Base-by-base conservation (phyloP, 2,329 filamentous ascomycete genomes). In the Alternaria viburni region DNA sequence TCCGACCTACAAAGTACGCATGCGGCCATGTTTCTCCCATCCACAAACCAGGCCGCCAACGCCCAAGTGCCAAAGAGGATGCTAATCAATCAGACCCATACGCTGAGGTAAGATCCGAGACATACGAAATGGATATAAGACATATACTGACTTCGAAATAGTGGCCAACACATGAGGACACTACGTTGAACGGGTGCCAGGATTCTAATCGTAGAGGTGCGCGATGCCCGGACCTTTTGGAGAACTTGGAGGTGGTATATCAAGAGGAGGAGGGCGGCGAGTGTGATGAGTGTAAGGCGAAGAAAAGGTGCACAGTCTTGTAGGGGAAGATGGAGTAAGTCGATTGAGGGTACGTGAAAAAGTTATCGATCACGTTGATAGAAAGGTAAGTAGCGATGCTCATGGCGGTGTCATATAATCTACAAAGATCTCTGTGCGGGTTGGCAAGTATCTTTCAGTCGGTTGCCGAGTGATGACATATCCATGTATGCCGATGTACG, bases 81-180 rank as follows among this genome's bases (percentile, higher is more conserved):
- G 43, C 44, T 19, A 50, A 10, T 4, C 54, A 65, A 45, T 28
- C 45, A n/a, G 52, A 21, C 25, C 55, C 26, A n/a, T n/a, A 43
- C 6, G 59, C 59, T 41, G 49, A 52, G 49, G 49, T 41, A 19
- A 52, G 19, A 52, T 41, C 13, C 3, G 28, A 41, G 5, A 8
- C 5, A 21, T 41, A n/a, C 17, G 49, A 25, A 52, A n/a, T 36
- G 49, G 2, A 25, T 17, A 7, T 1, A 15, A 52, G 30, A 41
- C 30, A 52, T 52, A 25, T 1, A 25, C 28, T 41, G 13, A 52
- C 19, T 25, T 36, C 13, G 19, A 21, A 17, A n/a, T 52, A 62
- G 25, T 62, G 56, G 56, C 63, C 63, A 10, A 65, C 59, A 36
- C 59, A 65, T 17, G 26, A 26, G 2, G 47, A 66, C 28, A 66